phyloP scores from a whole-genome alignment of 2,329 filamentous ascomycete genomes.

The Penicillium sp. region DNA sequence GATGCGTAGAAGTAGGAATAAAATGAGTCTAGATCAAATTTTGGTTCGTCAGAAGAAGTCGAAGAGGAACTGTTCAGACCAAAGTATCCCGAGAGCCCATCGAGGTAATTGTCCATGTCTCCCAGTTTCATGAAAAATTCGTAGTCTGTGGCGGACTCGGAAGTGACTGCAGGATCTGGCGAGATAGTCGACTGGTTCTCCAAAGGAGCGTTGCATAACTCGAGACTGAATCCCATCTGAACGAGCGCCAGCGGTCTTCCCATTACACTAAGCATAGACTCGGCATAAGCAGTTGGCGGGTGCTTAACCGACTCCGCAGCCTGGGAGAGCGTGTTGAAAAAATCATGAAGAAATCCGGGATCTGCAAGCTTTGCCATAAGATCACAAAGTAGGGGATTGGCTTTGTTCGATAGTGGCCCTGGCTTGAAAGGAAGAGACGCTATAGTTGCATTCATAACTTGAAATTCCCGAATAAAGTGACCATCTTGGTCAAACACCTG shows the following conservation, averaged over 20 bases:
- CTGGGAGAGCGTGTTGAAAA: not conserved
- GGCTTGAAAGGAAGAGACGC: too few relatives aligned
- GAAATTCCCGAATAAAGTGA: not conserved
- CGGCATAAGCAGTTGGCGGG: not conserved
- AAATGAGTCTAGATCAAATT: not conserved
- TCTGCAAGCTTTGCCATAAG: not conserved
- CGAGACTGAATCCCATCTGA: not conserved
- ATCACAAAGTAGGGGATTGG: not conserved
- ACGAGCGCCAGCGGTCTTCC: not conserved
- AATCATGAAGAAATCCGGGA: not conserved
- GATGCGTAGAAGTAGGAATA: not conserved
- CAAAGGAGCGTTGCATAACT: not conserved
- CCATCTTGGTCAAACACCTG: not conserved
- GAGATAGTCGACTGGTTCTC: not conserved
- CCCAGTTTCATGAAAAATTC: conserved; percentile 37
- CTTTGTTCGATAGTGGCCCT: too few relatives aligned
- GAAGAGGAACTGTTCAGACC: not conserved
- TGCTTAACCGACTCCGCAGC: not conserved
- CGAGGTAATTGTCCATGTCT: conserved; percentile 28
- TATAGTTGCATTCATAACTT: not conserved
- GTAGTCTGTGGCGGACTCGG: conserved; percentile 20
- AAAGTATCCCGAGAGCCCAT: conserved; percentile 43
- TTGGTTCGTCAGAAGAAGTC: not conserved
- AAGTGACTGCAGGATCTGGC: not conserved
- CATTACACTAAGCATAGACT: not conserved